phyloP scores from a whole-genome alignment of 257 asterid species.

The Solanum dulcamara region DNA sequence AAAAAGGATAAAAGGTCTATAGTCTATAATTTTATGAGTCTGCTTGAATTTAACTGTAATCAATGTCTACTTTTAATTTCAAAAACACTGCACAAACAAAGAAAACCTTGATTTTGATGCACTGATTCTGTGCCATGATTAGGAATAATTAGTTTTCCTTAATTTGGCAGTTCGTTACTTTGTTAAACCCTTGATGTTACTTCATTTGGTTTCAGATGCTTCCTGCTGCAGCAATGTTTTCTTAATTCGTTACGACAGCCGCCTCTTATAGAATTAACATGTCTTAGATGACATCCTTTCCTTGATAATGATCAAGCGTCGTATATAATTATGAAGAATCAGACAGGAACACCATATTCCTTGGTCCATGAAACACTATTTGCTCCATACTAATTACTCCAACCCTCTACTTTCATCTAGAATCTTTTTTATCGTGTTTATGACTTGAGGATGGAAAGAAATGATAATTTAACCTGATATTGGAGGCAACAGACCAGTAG shows the following conservation, averaged over 20 bases:
- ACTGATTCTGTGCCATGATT: not conserved
- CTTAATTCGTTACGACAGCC: not conserved
- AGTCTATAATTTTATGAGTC: not conserved
- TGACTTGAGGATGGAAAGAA: not conserved
- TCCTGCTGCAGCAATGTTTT: not conserved
- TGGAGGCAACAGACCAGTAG: not conserved
- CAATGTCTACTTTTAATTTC: not conserved
- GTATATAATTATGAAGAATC: not conserved
- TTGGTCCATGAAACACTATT: not conserved
- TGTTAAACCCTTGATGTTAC: not conserved
- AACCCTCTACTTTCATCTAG: not conserved
- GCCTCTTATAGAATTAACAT: not conserved
- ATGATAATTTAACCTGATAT: not conserved
- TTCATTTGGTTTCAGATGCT: not conserved
- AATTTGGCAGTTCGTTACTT: not conserved
- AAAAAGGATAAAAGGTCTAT: not conserved
- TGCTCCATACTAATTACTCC: not conserved
- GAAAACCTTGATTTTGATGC: not conserved
- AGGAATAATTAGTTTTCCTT: not conserved
- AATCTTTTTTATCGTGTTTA: not conserved
- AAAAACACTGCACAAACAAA: not conserved
- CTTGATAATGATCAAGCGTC: not conserved
- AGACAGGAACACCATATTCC: not conserved
- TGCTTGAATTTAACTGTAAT: not conserved
- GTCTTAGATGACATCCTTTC: not conserved